Percentiles rank a stretch among this genome's conserved stretches.
These are phyloP conservation scores for Neonectria magnoliae DNA, from an alignment of 2,329 filamentous ascomycete genomes.

Conservation along the genomic window DNA sequence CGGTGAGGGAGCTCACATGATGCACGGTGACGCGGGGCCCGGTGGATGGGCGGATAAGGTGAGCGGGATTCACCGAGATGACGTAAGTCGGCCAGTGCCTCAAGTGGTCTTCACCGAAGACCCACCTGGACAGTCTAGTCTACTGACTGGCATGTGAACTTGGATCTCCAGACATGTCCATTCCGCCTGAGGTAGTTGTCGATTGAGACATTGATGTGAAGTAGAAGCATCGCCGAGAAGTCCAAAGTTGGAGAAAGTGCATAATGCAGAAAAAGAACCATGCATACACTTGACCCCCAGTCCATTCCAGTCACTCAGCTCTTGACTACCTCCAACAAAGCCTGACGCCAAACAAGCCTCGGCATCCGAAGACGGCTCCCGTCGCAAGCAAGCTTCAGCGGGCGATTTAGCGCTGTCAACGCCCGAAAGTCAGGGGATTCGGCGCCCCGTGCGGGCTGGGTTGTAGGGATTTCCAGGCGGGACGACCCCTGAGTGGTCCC, in stretches of 20 bases:
- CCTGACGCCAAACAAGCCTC: background rate
- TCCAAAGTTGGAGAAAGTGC: too few relatives aligned
- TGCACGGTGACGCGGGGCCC: slow-evolving; percentile 14
- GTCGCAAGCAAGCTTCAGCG: background rate
- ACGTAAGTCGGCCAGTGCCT: slow-evolving; percentile 16
- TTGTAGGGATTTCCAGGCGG: background rate
- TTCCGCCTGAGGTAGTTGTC: too few relatives aligned
- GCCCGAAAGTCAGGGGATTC: background rate
- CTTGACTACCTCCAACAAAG: background rate
- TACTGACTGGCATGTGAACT: background rate
- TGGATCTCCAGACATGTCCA: too few relatives aligned
- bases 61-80: slow-evolving; percentile 7
- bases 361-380: background rate
- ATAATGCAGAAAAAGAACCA: too few relatives aligned
- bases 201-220: background rate
- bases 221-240: background rate
- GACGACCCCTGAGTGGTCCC: slow-evolving; percentile 1
- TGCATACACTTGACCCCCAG: too few relatives aligned
- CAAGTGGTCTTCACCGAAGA: background rate
- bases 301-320: too few relatives aligned
- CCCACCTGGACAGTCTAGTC: background rate
- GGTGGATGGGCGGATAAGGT: background rate
- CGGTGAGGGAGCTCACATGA: slow-evolving; percentile 25
- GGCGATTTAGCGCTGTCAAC: background rate
- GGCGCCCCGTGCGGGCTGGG: background rate